Conservation (phyloP, 345 rosid genomes). For the Excoecaria cochinchinensis region DNA sequence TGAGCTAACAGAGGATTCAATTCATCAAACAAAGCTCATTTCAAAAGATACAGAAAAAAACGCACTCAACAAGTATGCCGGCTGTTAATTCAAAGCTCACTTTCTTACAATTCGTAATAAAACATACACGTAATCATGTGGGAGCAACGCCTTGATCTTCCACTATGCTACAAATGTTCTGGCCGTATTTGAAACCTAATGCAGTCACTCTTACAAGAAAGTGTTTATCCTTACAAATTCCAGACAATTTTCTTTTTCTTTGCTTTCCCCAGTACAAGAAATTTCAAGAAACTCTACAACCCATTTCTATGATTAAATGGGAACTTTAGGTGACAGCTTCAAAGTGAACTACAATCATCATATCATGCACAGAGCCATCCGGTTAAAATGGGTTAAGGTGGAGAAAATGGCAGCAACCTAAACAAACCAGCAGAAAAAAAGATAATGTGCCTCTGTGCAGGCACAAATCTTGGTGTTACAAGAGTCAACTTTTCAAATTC, state of each 20-base stretch:
- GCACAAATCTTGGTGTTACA: constrained; percentile 7
- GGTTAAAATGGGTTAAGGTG: background rate
- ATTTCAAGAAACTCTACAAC: constrained; percentile 6
- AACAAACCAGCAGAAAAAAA: background rate
- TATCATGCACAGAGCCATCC: constrained; percentile 7
- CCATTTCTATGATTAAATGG: constrained; percentile 8
- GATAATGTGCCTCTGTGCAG: constrained; percentile 5
- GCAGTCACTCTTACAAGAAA: background rate
- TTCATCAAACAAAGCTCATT: too few relatives aligned
- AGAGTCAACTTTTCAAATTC: background rate
- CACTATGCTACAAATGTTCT: background rate
- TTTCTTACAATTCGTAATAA: constrained; percentile 14
- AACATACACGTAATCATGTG: background rate
- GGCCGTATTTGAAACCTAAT: background rate
- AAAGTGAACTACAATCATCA: background rate
- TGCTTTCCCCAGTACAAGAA: background rate
- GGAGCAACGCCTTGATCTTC: background rate
- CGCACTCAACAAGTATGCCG: background rate
- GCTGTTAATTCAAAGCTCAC: background rate
- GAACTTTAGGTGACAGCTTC: background rate
- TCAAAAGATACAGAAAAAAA: background rate
- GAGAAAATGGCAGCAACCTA: constrained; percentile 1
- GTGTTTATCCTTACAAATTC: constrained; percentile 7
- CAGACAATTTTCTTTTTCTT: background rate
- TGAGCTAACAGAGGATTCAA: background rate